Evolutionary conservation across 2,329 filamentous ascomycete genomes (phyloP), one percentile per base, ranked within the genome.

Genomic region (Aspergillus awamori): DNA sequence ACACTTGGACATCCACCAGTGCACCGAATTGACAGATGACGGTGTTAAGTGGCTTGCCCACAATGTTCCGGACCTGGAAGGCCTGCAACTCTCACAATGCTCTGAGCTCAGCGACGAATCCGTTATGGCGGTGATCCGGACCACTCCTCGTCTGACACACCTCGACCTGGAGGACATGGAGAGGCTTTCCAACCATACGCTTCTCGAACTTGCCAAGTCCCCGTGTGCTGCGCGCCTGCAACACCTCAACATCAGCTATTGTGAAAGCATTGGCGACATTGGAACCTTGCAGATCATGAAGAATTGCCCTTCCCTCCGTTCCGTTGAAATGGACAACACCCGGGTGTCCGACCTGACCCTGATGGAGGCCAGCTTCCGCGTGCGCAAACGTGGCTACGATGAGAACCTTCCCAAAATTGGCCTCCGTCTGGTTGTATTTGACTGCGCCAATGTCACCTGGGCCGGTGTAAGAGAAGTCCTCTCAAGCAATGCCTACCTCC

Each of bases 391-490:
- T 45, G 85, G 81, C 30, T 83, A 82, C 63, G 76, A 79, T n/a
- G 76, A 77, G 8, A 69, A 75, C 5, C 67, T 76, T 4, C 87
- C 88, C 2, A 76, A 77, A 39, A 74, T 90, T 15, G 90, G 91
- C 7, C 81, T 98, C 2, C 86, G 86, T 47, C 80, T 98, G 65
- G 89, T 93, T 0, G 88, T 94, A 7, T 99, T 95, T 73, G 95
- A 99, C 78, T 98, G 94, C 74, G 87, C 89, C 66, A 91, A 94
- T 69, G 87, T 98, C 3, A 97, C 92, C 1, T 98, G 94, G 94
- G 91, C 91, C 0, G 94, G 94, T 30, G 86, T 97, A 39, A 89
- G 91, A 53, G 92, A 97, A 76, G 86, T 98, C 1, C 82, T 98
- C 2, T 93, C 88, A 13, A 87, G 91, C 66, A 98, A 99, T 71